A percentile compares a stretch with the other conserved stretches of the same genome.
These are phyloP conservation scores for Lentinula aciculospora DNA, from an alignment of 768 basidiomycete genomes.

Conservation along the genomic window DNA sequence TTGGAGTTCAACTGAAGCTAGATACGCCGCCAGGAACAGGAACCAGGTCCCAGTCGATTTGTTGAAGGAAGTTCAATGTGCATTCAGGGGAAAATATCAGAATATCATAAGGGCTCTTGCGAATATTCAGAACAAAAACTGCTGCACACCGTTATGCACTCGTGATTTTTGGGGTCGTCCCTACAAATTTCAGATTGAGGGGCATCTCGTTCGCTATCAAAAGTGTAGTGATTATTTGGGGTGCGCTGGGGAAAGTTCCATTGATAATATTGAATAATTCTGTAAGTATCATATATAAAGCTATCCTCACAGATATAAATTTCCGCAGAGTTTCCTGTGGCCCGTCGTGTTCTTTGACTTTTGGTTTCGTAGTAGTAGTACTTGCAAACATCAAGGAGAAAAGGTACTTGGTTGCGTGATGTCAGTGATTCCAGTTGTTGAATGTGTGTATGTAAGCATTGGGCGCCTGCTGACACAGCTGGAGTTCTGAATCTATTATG, in stretches of 20 bases:
- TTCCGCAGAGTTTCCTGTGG: slow-evolving; percentile 26
- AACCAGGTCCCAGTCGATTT: neutral
- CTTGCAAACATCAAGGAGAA: slow-evolving; percentile 4
- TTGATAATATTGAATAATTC: neutral
- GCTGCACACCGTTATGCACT: slow-evolving; percentile 51
- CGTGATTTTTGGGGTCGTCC: slow-evolving; percentile 32
- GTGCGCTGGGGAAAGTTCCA: slow-evolving; percentile 29
- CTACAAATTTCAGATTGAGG: slow-evolving; percentile 57
- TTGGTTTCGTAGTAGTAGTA: neutral
- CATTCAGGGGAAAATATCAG: neutral
- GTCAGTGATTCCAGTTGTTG: slow-evolving; percentile 1
- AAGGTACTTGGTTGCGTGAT: slow-evolving; percentile 11
- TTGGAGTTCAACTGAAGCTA: slow-evolving; percentile 63
- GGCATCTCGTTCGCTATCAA: slow-evolving; percentile 57
- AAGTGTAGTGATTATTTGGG: slow-evolving; percentile 49
- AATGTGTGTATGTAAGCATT: too few relatives aligned
- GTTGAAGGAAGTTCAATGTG: neutral
- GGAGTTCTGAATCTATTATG: too few relatives aligned
- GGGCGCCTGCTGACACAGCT: too few relatives aligned
- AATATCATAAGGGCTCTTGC: neutral
- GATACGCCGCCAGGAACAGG: slow-evolving; percentile 5
- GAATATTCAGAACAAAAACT: neutral
- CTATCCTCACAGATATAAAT: slow-evolving; percentile 35
- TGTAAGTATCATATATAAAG: neutral
- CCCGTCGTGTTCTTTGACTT: neutral